phyloP scores from a whole-genome alignment of 768 basidiomycete genomes.

The Leccinum olivaceopallidum region DNA sequence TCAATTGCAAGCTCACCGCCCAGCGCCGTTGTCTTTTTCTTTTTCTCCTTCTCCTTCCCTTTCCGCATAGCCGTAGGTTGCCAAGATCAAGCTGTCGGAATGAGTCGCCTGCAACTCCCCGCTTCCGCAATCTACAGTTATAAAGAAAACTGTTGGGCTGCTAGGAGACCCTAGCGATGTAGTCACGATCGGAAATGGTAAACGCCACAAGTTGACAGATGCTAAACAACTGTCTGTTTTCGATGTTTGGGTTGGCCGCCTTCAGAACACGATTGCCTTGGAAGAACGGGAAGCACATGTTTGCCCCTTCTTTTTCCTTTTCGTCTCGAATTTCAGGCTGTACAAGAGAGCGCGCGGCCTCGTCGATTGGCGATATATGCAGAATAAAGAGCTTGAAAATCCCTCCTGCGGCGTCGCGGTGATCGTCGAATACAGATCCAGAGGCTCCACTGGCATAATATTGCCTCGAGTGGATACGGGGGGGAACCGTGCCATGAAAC shows the following conservation, averaged over 20 bases:
- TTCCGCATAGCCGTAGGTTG: neutral
- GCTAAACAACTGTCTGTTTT: neutral
- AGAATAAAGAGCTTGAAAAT: neutral
- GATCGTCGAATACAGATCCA: conserved; percentile 2
- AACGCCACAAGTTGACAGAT: conserved; percentile 5
- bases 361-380: conserved; percentile 11
- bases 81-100: neutral
- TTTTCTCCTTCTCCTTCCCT: neutral
- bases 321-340: neutral
- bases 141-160: neutral
- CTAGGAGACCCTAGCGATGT: neutral
- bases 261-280: neutral
- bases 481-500: neutral
- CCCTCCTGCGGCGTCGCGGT: conserved; percentile 6
- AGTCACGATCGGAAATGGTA: neutral
- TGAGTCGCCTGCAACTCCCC: neutral
- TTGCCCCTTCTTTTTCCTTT: neutral
- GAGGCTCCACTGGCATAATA: neutral
- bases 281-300: neutral
- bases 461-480: neutral
- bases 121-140: neutral
- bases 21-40: neutral
- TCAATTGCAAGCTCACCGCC: neutral
- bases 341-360: neutral
- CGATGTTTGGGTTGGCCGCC: neutral